phyloP scores from a whole-genome alignment of 805 yeast genomes.

The Metschnikowia arizonensis region DNA sequence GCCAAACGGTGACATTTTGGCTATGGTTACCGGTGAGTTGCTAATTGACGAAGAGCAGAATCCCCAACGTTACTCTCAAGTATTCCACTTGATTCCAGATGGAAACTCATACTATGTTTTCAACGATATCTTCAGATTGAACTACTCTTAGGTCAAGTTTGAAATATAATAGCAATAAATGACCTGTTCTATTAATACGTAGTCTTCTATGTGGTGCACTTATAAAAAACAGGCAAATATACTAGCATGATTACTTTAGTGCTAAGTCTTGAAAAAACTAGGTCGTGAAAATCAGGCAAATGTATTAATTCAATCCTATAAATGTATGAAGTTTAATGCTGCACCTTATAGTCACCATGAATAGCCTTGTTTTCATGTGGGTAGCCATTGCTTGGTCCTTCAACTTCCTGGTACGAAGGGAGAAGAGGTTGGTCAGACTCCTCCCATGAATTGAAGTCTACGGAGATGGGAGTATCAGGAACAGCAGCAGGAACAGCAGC shows the following conservation, averaged over 20 bases:
- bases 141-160: conserved; percentile 53
- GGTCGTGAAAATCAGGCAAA: no score
- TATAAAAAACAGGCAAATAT: not conserved
- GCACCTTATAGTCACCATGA: conserved; percentile 2
- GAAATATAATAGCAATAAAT: not conserved
- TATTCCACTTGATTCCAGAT: conserved; percentile 94
- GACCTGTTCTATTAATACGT: not conserved
- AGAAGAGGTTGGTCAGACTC: not conserved
- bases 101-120: conserved; percentile 87
- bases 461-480: not conserved
- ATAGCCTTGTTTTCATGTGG: not conserved
- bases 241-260: no score
- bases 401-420: conserved; percentile 2
- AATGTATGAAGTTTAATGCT: not conserved
- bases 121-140: conserved; percentile 95
- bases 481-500: not conserved
- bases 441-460: not conserved
- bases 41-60: conserved; percentile 90
- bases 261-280: no score
- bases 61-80: conserved; percentile 95
- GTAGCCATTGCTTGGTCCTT: not conserved
- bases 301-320: not conserved
- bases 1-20: conserved; percentile 86
- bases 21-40: conserved; percentile 96
- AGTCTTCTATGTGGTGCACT: not conserved